Percentiles rank a stretch among this genome's conserved stretches.
Conservation (phyloP, 805 yeast species). For the Candida pseudoglaebosa region DNA sequence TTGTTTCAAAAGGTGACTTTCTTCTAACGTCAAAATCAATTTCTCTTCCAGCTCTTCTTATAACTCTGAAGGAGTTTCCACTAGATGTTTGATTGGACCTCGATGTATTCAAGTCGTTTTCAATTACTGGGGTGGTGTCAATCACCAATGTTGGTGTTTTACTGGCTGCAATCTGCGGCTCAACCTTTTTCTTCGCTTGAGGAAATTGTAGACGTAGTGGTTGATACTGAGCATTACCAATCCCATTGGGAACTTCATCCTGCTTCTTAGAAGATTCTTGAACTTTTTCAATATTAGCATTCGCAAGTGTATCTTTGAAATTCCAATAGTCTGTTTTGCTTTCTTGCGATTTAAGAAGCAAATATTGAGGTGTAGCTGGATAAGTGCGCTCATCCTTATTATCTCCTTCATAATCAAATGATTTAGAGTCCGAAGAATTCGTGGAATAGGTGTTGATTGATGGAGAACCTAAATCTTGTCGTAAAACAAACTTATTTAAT, state of each 20-base stretch:
- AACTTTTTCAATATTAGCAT: slow-evolving; percentile 15
- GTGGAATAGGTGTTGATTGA: slow-evolving; percentile 39
- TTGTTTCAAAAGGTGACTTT: slow-evolving; percentile 62
- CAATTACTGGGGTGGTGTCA: slow-evolving; percentile 11
- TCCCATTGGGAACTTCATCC: not conserved
- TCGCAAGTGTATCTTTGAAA: slow-evolving; percentile 40
- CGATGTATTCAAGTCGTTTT: not conserved
- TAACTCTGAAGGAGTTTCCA: slow-evolving; percentile 55
- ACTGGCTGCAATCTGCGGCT: slow-evolving; percentile 1
- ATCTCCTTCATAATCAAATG: slow-evolving; percentile 45
- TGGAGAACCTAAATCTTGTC: slow-evolving; percentile 31
- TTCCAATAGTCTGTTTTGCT: slow-evolving; percentile 50
- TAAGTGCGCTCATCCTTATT: slow-evolving; percentile 38
- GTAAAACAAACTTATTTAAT: slow-evolving; percentile 31
- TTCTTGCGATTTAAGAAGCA: slow-evolving; percentile 43
- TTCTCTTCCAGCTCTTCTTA: slow-evolving; percentile 62
- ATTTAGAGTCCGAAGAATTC: slow-evolving; percentile 52
- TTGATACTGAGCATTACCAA: slow-evolving; percentile 8
- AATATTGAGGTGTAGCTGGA: slow-evolving; percentile 68
- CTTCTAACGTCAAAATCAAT: slow-evolving; percentile 80
- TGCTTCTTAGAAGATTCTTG: slow-evolving; percentile 6
- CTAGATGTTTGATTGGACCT: not conserved
- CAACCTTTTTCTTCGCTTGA: slow-evolving; percentile 4
- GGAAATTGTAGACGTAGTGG: slow-evolving; percentile 15
- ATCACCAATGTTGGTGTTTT: slow-evolving; percentile 15